Base-by-base conservation (phyloP, 371 early-diverging fungal species). In the Rhizomucor pusillus region DNA sequence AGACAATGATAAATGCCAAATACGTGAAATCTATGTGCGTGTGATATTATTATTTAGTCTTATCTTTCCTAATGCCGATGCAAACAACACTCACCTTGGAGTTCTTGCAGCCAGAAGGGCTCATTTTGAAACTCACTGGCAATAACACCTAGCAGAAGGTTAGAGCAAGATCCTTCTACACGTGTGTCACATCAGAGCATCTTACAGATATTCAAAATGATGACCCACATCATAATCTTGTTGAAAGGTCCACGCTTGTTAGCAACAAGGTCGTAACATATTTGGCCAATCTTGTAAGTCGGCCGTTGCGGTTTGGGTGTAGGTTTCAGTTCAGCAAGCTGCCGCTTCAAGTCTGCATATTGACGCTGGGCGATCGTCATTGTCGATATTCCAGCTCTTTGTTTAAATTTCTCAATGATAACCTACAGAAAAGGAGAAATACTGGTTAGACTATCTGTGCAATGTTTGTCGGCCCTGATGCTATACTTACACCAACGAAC, bases 331-430 rank as follows among this genome's bases (percentile, higher is more conserved):
- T 67, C 60, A 12, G 80, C 77, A 10, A 83, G 55, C 47, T 81
- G 71, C 35, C 84, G 77, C 23, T 64, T 65, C n/a, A 83, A 60
- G 56, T 83, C 84, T 16, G 66, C 61, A 65, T 80, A 83, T 43
- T 80, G 78, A 47, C 84, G 61, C 33, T 83, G 84, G 6, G 68
- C 65, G 1, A 77, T 66, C 1, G 84, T 83, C 37, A 80, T 49
- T 5, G 81, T 73, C 16, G 84, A 73, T 22, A 83, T 81, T 0
- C 84, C 84, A 35, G 69, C 69, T 60, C 84, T 63, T 25, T 81
- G 77, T 49, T 83, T 81, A 60, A 83, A 83, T 14, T 81, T 77
- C 63, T 83, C 84, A 48, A 83, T 71, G 44, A 83, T 83, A 25
- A 83, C 73, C 73, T 73, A 16, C 19, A 9, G 43, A 43, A 43